These are phyloP conservation scores for Claviceps lovelessii DNA, from an alignment of 2,329 filamentous ascomycete species.

Conservation along the genomic window DNA sequence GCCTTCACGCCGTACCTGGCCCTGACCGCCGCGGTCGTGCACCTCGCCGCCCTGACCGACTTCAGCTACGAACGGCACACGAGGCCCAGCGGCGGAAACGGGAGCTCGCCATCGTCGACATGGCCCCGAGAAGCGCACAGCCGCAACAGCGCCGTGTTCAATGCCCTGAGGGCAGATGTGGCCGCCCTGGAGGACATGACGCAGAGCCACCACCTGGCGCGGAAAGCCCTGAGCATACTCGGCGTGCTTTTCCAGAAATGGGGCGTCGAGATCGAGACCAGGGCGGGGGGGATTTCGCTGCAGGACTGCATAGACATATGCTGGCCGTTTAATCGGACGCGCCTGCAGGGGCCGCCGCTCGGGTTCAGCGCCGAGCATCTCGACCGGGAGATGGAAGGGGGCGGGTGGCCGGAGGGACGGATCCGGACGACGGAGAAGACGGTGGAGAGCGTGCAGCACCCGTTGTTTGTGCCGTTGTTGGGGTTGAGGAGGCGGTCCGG, in stretches of 20 bases:
- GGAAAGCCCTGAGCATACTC: constrained; percentile 43
- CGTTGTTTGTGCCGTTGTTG: neutral
- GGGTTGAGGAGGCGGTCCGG: neutral
- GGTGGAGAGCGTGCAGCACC: neutral
- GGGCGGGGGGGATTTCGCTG: constrained; percentile 14
- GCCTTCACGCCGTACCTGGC: constrained; percentile 47
- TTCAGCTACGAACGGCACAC: neutral
- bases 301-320: constrained; percentile 17
- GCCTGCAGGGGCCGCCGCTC: neutral
- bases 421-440: neutral
- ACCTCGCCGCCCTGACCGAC: constrained; percentile 29
- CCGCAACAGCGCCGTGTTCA: constrained; percentile 9
- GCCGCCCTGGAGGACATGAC: constrained; percentile 44
- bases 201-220: constrained; percentile 42
- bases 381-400: neutral
- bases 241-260: constrained; percentile 41
- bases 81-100: neutral
- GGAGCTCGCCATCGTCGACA: neutral
- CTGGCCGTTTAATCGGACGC: neutral
- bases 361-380: neutral
- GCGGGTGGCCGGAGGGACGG: neutral
- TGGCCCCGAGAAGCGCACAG: neutral
- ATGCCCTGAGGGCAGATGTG: constrained; percentile 37
- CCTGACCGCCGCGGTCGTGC: constrained; percentile 42
- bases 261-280: constrained; percentile 31